Conservation (phyloP, 495 filamentous ascomycete genomes). For the Aspergillus haitiensis region DNA sequence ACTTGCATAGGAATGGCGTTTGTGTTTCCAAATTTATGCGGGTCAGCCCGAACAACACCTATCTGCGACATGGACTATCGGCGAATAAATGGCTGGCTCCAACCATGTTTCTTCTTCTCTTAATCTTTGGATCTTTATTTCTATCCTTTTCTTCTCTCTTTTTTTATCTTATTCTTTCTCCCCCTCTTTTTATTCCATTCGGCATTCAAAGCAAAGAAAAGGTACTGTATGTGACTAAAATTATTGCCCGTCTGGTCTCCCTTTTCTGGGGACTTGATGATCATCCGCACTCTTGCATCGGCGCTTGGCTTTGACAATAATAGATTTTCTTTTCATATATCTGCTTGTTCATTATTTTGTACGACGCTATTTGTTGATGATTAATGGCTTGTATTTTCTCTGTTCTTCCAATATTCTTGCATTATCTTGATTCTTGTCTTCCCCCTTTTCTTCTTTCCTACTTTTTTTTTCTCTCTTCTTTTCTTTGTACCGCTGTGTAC, state of each 20-base stretch:
- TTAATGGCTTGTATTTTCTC: background rate
- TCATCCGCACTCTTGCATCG: constrained; percentile 23
- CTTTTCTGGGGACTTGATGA: constrained; percentile 6
- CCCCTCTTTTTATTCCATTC: constrained; percentile 14
- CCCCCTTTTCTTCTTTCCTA: constrained; percentile 1
- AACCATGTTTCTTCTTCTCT: constrained; percentile 6
- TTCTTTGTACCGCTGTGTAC: constrained; percentile 12
- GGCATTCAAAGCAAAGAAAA: constrained; percentile 33
- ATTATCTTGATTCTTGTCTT: background rate
- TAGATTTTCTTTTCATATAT: constrained; percentile 31
- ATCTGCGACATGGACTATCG: constrained; percentile 2
- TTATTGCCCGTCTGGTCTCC: constrained; percentile 15
- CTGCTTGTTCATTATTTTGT: background rate
- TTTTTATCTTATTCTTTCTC: constrained; percentile 6
- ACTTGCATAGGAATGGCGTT: constrained; percentile 46
- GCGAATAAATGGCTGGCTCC: constrained; percentile 14
- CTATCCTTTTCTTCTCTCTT: constrained; percentile 12
- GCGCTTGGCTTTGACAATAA: constrained; percentile 33
- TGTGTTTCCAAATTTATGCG: constrained; percentile 10
- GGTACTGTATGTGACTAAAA: constrained; percentile 31
- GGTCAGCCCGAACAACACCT: constrained; percentile 6
- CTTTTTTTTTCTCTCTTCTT: constrained; percentile 3
- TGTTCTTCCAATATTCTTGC: no score
- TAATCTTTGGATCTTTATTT: constrained; percentile 2
- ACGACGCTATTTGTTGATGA: constrained; percentile 10